Percentiles rank a stretch among this genome's conserved stretches.
phyloP scores from a whole-genome alignment of 176 grass and related monocot genomes.

The Oryza punctata region DNA sequence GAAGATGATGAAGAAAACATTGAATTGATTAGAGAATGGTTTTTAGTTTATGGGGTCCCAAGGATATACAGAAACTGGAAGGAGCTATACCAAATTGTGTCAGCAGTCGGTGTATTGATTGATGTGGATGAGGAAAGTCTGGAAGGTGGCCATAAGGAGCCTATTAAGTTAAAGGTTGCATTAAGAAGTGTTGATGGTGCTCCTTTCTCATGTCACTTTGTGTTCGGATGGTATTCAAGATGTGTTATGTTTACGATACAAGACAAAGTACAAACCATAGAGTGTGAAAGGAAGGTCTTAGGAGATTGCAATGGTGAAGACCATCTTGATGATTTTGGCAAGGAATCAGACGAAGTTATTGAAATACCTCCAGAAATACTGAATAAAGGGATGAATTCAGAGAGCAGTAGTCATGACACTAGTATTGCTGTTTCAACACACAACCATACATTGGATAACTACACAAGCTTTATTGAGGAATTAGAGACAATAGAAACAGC shows the following conservation, averaged over 20 bases:
- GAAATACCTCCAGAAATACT: conserved; percentile 22
- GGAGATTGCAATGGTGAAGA: too few species aligned
- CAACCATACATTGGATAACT: neutral
- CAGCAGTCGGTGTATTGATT: conserved; percentile 38
- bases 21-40: conserved; percentile 33
- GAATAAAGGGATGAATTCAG: conserved; percentile 20
- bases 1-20: neutral
- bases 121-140: conserved; percentile 47
- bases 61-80: conserved; percentile 45
- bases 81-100: conserved; percentile 49
- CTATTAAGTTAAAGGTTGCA: conserved; percentile 42
- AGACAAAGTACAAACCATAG: conserved; percentile 17
- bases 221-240: conserved; percentile 37
- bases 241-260: conserved; percentile 21
- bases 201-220: conserved; percentile 39
- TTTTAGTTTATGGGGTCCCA: conserved; percentile 45
- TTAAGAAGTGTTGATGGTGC: neutral
- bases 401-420: neutral
- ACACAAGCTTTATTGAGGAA: neutral
- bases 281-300: too few species aligned
- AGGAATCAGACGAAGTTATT: neutral
- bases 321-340: neutral
- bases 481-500: neutral
- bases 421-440: neutral
- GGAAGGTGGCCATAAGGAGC: conserved; percentile 23